Evolutionary conservation across 305 asterid genomes (phyloP).

Genomic region (Solanum chacoense): DNA sequence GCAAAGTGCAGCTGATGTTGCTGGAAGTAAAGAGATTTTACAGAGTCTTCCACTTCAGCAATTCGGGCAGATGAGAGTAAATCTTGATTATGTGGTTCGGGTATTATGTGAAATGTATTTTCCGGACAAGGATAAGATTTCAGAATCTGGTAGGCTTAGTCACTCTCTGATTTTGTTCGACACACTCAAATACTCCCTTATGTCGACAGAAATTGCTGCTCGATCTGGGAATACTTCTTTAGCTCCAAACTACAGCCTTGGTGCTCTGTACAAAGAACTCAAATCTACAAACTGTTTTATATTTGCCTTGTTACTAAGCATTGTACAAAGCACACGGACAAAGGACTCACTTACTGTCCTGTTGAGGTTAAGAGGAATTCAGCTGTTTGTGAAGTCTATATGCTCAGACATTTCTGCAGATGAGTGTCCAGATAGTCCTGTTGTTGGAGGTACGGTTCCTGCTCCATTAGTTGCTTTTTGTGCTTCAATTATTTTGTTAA

Average conservation of each 20-base stretch:
- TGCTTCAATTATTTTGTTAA: neutral
- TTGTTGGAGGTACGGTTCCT: neutral
- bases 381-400: conserved; percentile 64
- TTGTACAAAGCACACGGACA: conserved; percentile 46
- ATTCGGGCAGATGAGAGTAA: conserved; percentile 33
- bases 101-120: conserved; percentile 59
- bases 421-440: conserved; percentile 2
- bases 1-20: conserved; percentile 47
- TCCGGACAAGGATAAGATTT: conserved; percentile 60
- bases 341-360: conserved; percentile 39
- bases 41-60: conserved; percentile 41
- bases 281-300: conserved; percentile 77
- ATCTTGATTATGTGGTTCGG: conserved; percentile 52
- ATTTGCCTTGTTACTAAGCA: conserved; percentile 60
- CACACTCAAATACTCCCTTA: conserved; percentile 77
- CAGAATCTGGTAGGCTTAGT: conserved; percentile 59
- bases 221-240: conserved; percentile 63
- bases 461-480: neutral
- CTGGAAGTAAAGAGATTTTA: conserved; percentile 39
- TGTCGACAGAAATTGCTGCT: conserved; percentile 82
- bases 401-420: conserved; percentile 29
- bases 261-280: conserved; percentile 60
- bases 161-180: conserved; percentile 71
- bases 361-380: conserved; percentile 63
- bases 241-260: conserved; percentile 55